Evolutionary conservation across 208 protist species (phyloP).

Genomic region (Crithidia bombi): DNA sequence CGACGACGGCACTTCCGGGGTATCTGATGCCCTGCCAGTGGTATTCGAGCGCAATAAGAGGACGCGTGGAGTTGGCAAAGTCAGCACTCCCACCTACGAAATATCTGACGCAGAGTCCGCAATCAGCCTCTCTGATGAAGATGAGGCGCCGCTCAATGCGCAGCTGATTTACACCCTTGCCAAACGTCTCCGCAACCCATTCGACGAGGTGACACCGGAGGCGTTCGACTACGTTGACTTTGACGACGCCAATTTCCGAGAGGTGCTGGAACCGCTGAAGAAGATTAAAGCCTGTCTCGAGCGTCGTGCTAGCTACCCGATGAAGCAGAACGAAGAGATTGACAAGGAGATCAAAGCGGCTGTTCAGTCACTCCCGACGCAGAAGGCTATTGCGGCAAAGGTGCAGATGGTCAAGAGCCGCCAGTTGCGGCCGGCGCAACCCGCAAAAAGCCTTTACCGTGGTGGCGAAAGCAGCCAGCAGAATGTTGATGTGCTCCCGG

Average conservation of each 20-base stretch:
- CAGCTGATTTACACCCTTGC: conserved; percentile 48
- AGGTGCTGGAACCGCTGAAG: conserved; percentile 44
- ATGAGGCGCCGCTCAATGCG: conserved; percentile 52
- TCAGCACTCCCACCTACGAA: conserved; percentile 14
- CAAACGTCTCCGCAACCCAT: conserved; percentile 32
- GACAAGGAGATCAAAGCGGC: conserved; percentile 40
- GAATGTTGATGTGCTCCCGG: conserved; percentile 44
- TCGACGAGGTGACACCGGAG: conserved; percentile 39
- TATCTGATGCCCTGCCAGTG: conserved; percentile 18
- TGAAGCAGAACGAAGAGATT: conserved; percentile 20
- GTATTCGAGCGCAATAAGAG: conserved; percentile 28
- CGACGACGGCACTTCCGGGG: conserved; percentile 18
- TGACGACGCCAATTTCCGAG: conserved; percentile 53
- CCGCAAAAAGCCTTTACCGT: conserved; percentile 7
- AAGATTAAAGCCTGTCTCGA: conserved; percentile 46
- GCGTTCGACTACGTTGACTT: conserved; percentile 55
- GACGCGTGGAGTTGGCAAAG: conserved; percentile 21
- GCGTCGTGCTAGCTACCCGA: conserved; percentile 45
- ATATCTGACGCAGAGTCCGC: conserved; percentile 20
- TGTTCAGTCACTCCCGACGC: conserved; percentile 41
- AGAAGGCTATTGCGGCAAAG: conserved; percentile 40
- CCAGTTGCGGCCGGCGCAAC: conserved; percentile 17
- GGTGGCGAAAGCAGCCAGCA: conserved; percentile 17
- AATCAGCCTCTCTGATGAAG: conserved; percentile 30
- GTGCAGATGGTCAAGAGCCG: conserved; percentile 38